Base-by-base conservation (phyloP, 352 stramenopile genomes). In the Pythium graminicola region DNA sequence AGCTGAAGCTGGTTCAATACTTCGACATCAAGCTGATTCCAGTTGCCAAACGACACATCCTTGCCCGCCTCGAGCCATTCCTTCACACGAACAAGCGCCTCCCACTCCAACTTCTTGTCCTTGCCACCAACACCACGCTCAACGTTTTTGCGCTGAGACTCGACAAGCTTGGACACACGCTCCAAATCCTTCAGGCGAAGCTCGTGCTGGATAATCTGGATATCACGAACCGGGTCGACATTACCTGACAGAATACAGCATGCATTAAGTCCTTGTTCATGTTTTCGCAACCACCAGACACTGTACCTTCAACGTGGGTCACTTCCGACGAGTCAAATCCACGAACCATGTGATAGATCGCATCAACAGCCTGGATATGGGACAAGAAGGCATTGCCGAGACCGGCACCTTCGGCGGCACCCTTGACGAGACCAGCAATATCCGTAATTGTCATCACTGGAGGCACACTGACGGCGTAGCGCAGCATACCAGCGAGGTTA, bases 321-420 rank as follows among this genome's bases (percentile, higher is more conserved):
- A 99, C 94, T 51, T 99, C 96, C 29, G 91, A 89, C 69, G 81
- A 96, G 62, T 99, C 95, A 71, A 99, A 99, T 23, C 82, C 96
- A 55, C 97, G 89, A 38, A 99, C 85, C 73, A 99, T 95, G 72
- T 98, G 93, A 74, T 96, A 98, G 66, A 98, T 97, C 51, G 95
- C 97, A 81, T 99, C 97, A 41, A 99, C 95, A 16, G 96, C 96
- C 46, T 96, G 86, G 76, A 99, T 99, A 74, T 99, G 96, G 53
- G 89, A 98, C 64, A 99, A 78, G 76, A 99, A 99, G 20, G 94
- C 95, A 70, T 99, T 99, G 19, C 97, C 97, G 13, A 99, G 82
- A 54, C 97, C 97, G 6, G 93, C 95, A 60, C 97, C 97, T 65
- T 99, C 96, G 10, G 94, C 88, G 24, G 97, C 97, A 24, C 93